Evolutionary conservation across 2,329 filamentous ascomycete genomes (phyloP).

Genomic region (Colletotrichum abscissum): DNA sequence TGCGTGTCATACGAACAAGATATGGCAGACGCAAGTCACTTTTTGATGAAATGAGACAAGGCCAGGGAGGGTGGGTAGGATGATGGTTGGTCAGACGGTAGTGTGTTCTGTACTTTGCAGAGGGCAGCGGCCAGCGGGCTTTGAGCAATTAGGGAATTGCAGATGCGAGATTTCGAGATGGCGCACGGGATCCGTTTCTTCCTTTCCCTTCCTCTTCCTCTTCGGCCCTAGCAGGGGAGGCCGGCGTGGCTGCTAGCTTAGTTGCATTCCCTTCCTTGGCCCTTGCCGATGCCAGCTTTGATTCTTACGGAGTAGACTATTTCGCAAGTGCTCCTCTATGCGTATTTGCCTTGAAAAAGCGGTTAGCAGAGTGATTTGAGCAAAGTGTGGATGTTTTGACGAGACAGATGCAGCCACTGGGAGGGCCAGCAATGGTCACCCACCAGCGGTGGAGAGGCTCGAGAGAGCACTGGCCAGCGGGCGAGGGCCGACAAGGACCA

Average conservation of each 20-base stretch:
- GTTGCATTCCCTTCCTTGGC: neutral
- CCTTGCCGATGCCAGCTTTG: neutral
- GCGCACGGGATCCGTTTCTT: conserved; percentile 25
- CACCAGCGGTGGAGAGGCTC: neutral
- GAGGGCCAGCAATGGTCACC: conserved; percentile 19
- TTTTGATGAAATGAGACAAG: conserved; percentile 19
- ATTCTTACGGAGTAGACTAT: too few species aligned
- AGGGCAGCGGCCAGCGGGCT: too few species aligned
- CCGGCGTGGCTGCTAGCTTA: neutral
- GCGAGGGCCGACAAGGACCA: neutral
- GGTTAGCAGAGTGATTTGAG: neutral
- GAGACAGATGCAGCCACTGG: conserved; percentile 19
- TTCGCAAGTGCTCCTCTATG: neutral
- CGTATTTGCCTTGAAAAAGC: neutral
- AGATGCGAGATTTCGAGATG: conserved; percentile 7
- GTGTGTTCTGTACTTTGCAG: too few species aligned
- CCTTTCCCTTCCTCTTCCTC: neutral
- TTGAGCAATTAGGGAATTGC: neutral
- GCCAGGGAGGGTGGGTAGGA: conserved; percentile 1
- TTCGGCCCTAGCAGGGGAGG: neutral
- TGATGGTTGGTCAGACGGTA: neutral
- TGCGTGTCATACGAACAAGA: conserved; percentile 12
- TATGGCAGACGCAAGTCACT: conserved; percentile 30
- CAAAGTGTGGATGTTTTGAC: neutral
- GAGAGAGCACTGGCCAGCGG: neutral